Conservation (phyloP, 2,329 filamentous ascomycete genomes). For the Pseudogymnoascus sp. region DNA sequence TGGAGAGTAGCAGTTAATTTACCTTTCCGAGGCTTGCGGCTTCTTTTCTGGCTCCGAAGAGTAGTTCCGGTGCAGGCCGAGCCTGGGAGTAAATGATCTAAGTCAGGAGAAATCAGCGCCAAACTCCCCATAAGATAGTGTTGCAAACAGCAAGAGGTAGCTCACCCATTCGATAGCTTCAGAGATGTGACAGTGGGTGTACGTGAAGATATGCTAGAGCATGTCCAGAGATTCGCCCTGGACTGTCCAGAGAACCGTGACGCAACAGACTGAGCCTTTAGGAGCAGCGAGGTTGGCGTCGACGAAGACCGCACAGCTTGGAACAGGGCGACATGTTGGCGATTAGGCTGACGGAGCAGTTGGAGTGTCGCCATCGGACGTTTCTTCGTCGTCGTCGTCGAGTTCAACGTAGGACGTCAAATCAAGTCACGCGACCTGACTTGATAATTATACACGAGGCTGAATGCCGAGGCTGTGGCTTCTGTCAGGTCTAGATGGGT, state of each 20-base stretch:
- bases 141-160: background rate
- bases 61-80: background rate
- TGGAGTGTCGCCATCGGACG: conserved; percentile 2
- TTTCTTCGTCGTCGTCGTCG: conserved; percentile 5
- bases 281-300: conserved; percentile 1
- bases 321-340: background rate
- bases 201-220: background rate
- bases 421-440: conserved; percentile 1
- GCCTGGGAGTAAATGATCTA: background rate
- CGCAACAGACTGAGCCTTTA: background rate
- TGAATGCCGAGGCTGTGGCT: background rate
- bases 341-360: conserved; percentile 6
- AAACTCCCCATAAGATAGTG: background rate
- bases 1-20: background rate
- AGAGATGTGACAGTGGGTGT: background rate
- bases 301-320: background rate
- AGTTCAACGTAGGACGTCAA: background rate
- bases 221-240: conserved; percentile 3
- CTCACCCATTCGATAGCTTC: background rate
- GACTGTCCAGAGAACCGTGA: background rate
- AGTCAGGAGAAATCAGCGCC: background rate
- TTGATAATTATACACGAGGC: conserved; percentile 6
- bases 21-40: background rate
- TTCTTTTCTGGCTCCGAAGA: conserved; percentile 1
- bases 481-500: background rate